Evolutionary conservation across 768 basidiomycete genomes (phyloP).

Genomic region (Leccinum imitatum): DNA sequence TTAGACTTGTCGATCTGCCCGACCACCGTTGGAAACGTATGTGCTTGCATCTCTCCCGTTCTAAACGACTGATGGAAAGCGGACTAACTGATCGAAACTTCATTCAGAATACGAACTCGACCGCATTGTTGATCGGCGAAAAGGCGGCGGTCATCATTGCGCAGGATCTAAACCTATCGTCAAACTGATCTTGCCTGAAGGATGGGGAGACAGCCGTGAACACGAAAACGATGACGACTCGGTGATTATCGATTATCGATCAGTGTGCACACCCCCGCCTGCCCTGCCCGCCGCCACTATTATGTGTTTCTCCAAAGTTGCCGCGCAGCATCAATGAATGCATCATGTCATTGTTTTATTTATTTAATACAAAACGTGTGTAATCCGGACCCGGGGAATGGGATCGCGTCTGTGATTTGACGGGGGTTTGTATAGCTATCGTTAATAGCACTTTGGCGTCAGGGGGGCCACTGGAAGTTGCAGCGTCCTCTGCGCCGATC

Average conservation of each 20-base stretch:
- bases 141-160: constrained; percentile 18
- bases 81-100: neutral
- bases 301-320: neutral
- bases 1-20: constrained; percentile 8
- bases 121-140: constrained; percentile 19
- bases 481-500: too few relatives aligned
- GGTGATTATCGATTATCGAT: too few relatives aligned
- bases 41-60: neutral
- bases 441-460: too few relatives aligned
- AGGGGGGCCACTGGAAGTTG: too few relatives aligned
- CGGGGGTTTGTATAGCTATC: too few relatives aligned
- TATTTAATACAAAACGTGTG: too few relatives aligned
- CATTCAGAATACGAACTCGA: constrained; percentile 15
- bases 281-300: too few relatives aligned
- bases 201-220: neutral
- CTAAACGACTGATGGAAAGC: neutral
- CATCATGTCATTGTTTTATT: neutral
- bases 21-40: constrained; percentile 4
- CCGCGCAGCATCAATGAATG: neutral
- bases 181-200: neutral
- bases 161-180: constrained; percentile 1
- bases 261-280: neutral
- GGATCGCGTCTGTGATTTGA: too few relatives aligned
- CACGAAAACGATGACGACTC: neutral
- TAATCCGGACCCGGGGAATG: too few relatives aligned